These are phyloP conservation scores for Botrytis hyacinthi DNA, from an alignment of 2,329 filamentous ascomycete genomes.

Conservation along the genomic window DNA sequence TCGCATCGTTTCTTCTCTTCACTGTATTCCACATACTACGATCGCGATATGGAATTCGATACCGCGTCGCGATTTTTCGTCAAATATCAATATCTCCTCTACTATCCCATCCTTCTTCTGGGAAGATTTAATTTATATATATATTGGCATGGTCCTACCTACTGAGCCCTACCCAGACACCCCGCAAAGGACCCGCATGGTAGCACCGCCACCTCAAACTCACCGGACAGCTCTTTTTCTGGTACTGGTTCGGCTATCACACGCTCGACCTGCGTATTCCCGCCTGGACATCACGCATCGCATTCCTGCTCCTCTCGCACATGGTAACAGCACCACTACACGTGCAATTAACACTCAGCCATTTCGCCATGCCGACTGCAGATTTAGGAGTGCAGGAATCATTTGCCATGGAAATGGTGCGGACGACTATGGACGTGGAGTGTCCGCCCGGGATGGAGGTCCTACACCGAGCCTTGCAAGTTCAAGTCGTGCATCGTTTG, in stretches of 20 bases:
- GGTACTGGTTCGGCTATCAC: conserved; percentile 80
- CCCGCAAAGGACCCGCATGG: conserved; percentile 71
- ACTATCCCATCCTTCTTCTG: conserved; percentile 77
- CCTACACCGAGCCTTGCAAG: conserved; percentile 83
- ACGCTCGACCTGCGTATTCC: conserved; percentile 72
- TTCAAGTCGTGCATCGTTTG: conserved; percentile 84
- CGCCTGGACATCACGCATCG: conserved; percentile 64
- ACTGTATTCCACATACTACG: conserved; percentile 81
- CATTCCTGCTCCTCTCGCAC: conserved; percentile 77
- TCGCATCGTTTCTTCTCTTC: conserved; percentile 77
- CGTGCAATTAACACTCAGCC: conserved; percentile 87
- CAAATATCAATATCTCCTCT: conserved; percentile 74
- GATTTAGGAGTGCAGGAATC: conserved; percentile 81
- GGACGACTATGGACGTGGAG: conserved; percentile 91
- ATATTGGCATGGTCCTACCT: conserved; percentile 77
- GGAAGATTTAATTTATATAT: conserved; percentile 92
- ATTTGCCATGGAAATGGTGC: conserved; percentile 85
- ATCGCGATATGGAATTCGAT: conserved; percentile 76
- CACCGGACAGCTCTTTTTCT: conserved; percentile 74
- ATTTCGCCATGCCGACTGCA: conserved; percentile 90
- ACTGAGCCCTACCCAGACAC: conserved; percentile 60
- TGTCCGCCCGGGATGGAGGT: conserved; percentile 87
- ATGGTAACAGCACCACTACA: conserved; percentile 78
- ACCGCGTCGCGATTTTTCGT: conserved; percentile 65
- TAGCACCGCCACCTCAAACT: conserved; percentile 82